Base-by-base conservation (phyloP, 192 early-diverging fungal species). In the Jimgerdemannia flammicorona region DNA sequence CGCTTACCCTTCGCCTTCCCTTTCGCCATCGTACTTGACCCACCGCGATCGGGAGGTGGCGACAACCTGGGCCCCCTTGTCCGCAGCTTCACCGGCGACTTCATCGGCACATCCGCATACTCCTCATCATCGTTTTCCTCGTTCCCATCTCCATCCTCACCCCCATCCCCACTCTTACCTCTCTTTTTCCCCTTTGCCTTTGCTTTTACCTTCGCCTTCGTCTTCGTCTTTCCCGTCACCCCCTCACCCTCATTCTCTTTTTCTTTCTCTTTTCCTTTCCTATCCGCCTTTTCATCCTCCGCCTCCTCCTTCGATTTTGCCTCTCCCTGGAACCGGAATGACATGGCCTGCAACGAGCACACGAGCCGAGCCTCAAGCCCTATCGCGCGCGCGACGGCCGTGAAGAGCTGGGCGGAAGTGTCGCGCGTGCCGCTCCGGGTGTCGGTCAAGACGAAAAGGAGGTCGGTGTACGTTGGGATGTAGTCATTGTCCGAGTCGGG, bases 311-410 rank as follows among this genome's bases (percentile, higher is more conserved):
- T 42, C 44, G 19, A 66, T 39, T 64, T 75, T 70, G 67, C 40
- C 8, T 74, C 64, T 43, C 79, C 80, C 3, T 87, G 66, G 14
- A 91, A 71, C 14, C 87, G 89, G 59, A 93, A 86, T 8, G 93
- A 83, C 1, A 90, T 74, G 3, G 91, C 88, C 59, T 92, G 89
- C 4, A 95, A 66, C 4, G 92, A 91, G 64, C 83, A 88, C 19
- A 94, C 78, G 10, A 94, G 70, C 44, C 93, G 81, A 17, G 90
- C 72, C 42, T 89, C 80, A 14, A 90, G 77, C 3, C 85, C 87
- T 7, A 88, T 69, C 0, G 84, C 75, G 40, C 91, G 70, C 54
- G 82, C 76, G 8, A 82, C 43, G 39, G 86, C 81, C 54, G 83
- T 84, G 84, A 87, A 91, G 44, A 83, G 74, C 74, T 82, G 78